Base-by-base conservation (phyloP, 768 basidiomycete genomes). In the Termitomyces heimii region DNA sequence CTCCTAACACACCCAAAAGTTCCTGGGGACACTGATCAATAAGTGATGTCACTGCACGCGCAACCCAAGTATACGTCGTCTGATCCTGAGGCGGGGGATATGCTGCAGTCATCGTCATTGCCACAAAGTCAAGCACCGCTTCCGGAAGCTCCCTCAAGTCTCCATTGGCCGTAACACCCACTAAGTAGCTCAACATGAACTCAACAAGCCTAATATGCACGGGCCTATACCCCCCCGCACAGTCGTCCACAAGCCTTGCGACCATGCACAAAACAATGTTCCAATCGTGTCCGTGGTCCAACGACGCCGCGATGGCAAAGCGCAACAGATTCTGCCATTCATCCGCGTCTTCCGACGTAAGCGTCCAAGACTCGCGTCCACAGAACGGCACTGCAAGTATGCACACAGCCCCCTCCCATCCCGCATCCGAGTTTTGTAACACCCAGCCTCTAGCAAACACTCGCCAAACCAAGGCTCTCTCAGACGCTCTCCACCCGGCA, bases 61-160 rank as follows among this genome's bases (percentile, higher is more conserved):
- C 70, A 60, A 88, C 72, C 88, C 88, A 91, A 59, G 82, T 72
- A 35, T 80, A 78, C 37, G 77, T 75, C 52, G 79, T 75, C 64
- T 78, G 75, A 62, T 82, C 79, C 47, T 73, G 72, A 20, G 78
- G 78, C 0, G 88, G 86, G 0, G 89, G 89, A 69, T 92, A 92
- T 9, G 80, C 79, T 9, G 79, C 75, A 22, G 73, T 70, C 56
- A 92, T 73, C 0, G 82, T 82, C 43, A 82, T 79, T 58, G 84
- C 82, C 53, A 84, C 74, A 54, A 89, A 80, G 45, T 82, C 79
- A 29, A 89, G 67, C 16, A 90, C 64, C 24, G 70, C 66, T 14
- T 71, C 68, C 3, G 89, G 87, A 1, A 86, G 66, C 20, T 81
- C 77, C 26, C 79, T 76, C 37, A 77, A 70, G 4, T 83, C 81